Percentiles rank a stretch among this genome's conserved stretches.
Conservation (phyloP, 139 green algal species). For the Chlorella vulgaris region DNA sequence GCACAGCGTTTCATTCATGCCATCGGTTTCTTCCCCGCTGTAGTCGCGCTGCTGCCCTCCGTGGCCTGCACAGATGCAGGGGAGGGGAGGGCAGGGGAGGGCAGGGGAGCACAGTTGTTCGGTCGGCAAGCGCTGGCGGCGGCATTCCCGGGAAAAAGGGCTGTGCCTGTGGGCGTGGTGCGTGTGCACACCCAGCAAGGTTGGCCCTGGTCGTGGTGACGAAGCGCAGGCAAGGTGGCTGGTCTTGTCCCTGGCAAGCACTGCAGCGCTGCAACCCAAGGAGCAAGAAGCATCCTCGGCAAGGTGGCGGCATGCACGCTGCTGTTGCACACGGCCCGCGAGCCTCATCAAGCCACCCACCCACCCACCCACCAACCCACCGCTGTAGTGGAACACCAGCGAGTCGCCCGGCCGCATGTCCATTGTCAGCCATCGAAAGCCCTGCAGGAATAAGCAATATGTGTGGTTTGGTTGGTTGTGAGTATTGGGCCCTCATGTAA, state of each 20-base stretch:
- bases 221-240: no score
- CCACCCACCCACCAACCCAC: constrained; percentile 18
- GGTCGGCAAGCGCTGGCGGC: not conserved
- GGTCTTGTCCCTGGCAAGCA: no score
- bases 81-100: not conserved
- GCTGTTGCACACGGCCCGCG: no score
- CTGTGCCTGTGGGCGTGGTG: no score
- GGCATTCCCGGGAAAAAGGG: no score
- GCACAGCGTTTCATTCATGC: constrained; percentile 77
- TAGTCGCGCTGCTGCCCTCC: constrained; percentile 72
- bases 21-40: constrained; percentile 77
- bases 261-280: no score
- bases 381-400: constrained; percentile 84
- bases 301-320: no score
- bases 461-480: no score
- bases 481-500: not conserved
- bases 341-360: no score
- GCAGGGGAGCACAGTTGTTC: not conserved
- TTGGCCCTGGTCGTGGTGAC: no score
- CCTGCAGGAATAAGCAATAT: not conserved
- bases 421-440: constrained; percentile 46
- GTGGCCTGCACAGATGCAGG: constrained; percentile 58
- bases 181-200: no score
- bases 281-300: no score
- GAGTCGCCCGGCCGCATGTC: constrained; percentile 62